Evolutionary conservation across 345 rosid genomes (phyloP).

Genomic region (Lepidium sativum): DNA sequence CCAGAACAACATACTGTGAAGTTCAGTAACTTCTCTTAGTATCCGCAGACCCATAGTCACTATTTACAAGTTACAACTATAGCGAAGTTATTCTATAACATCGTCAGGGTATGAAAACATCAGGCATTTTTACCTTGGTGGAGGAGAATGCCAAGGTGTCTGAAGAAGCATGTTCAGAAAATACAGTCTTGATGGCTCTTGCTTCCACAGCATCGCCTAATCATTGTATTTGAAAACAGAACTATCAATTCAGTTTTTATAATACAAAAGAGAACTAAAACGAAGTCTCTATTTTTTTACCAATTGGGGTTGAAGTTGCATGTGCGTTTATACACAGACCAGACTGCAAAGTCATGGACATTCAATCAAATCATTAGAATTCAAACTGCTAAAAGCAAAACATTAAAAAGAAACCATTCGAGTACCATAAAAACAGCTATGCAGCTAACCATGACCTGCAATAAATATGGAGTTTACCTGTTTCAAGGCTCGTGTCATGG

Average conservation of each 20-base stretch:
- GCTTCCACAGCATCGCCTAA: constrained; percentile 91
- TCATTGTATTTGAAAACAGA: constrained; percentile 6
- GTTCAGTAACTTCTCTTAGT: neutral
- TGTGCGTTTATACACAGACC: constrained; percentile 80
- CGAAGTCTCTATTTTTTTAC: constrained; percentile 33
- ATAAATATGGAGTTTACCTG: constrained; percentile 38
- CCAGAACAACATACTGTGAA: neutral
- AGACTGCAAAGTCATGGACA: constrained; percentile 45
- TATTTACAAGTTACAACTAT: neutral
- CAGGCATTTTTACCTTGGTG: constrained; percentile 55
- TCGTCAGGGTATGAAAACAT: neutral
- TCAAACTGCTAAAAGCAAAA: neutral
- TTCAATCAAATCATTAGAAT: constrained; percentile 14
- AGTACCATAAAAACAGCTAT: neutral
- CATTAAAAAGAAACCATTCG: neutral
- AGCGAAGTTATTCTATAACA: neutral
- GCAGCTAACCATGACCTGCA: neutral
- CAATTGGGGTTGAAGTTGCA: constrained; percentile 92
- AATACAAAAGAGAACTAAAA: constrained; percentile 6
- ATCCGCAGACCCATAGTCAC: neutral
- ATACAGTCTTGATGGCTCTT: constrained; percentile 57
- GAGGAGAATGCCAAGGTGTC: constrained; percentile 85
- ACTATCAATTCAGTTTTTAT: neutral
- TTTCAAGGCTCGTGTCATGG: constrained; percentile 71
- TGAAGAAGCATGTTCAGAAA: constrained; percentile 68